These are phyloP conservation scores for Aspergillus thermomutatus DNA, from an alignment of 2,329 filamentous ascomycete species.

Conservation along the genomic window DNA sequence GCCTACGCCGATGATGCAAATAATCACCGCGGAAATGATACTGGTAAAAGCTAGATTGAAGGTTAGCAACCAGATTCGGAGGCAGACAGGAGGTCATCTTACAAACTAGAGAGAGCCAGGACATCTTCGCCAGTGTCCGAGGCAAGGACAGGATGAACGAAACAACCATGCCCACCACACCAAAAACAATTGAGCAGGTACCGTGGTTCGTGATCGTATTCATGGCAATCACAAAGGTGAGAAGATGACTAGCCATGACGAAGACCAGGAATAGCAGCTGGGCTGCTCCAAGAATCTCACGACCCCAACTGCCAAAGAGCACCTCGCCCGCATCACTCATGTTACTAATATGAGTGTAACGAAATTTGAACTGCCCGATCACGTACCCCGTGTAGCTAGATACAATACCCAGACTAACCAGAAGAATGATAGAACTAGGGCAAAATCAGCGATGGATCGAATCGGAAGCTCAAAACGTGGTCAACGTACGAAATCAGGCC, in stretches of 20 bases:
- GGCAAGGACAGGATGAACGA: constrained; percentile 60
- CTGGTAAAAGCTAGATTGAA: constrained; percentile 54
- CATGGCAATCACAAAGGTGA: constrained; percentile 68
- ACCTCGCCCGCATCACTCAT: constrained; percentile 67
- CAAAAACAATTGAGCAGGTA: constrained; percentile 63
- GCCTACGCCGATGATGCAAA: constrained; percentile 65
- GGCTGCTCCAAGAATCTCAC: constrained; percentile 60
- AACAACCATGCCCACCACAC: constrained; percentile 56
- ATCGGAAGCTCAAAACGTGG: neutral
- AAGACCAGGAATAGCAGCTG: constrained; percentile 65
- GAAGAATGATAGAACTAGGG: constrained; percentile 49
- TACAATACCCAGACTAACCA: constrained; percentile 52
- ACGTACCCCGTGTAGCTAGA: constrained; percentile 61
- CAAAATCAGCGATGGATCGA: neutral
- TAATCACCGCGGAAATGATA: constrained; percentile 60
- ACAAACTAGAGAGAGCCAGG: constrained; percentile 59
- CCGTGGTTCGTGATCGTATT: constrained; percentile 61
- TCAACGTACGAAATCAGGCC: constrained; percentile 49
- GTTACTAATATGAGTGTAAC: constrained; percentile 58
- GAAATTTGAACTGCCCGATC: constrained; percentile 57
- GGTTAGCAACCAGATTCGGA: neutral
- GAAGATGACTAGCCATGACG: constrained; percentile 67
- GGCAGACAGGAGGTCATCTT: neutral
- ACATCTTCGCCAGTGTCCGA: constrained; percentile 60
- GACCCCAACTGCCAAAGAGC: constrained; percentile 58